phyloP scores from a whole-genome alignment of 2,329 filamentous ascomycete species.

The Grosmannia clavigera region DNA sequence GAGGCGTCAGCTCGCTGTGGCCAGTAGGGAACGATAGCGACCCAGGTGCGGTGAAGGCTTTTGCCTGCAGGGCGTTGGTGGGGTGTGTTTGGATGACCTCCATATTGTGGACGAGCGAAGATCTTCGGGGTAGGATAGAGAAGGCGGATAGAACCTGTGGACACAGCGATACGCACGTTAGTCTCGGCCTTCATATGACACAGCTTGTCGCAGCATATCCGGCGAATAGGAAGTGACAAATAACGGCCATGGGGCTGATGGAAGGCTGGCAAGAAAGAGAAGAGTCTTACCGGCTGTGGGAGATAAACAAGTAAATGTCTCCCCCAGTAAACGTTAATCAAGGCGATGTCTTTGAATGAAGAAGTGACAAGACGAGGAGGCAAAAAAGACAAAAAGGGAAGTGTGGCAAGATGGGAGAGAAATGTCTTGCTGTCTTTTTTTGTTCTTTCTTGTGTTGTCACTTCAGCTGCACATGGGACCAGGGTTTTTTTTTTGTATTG shows the following conservation, averaged over 20 bases:
- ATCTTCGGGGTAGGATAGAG: neutral
- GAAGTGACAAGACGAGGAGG: neutral
- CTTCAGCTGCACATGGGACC: neutral
- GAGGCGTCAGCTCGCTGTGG: conserved; percentile 70
- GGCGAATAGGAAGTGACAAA: neutral
- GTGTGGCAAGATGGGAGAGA: neutral
- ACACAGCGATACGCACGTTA: neutral
- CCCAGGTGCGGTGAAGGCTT: conserved; percentile 85
- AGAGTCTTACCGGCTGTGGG: conserved; percentile 53
- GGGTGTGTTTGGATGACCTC: conserved; percentile 87
- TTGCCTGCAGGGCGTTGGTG: conserved; percentile 80
- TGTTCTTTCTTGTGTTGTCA: neutral
- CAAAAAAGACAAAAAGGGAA: neutral
- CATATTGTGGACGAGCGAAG: conserved; percentile 35
- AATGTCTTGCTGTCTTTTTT: neutral
- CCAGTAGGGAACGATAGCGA: conserved; percentile 87
- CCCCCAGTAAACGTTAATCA: conserved; percentile 42
- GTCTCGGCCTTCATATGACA: neutral
- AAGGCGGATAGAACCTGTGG: neutral
- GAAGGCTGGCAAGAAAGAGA: neutral
- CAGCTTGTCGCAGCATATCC: neutral
- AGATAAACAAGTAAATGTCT: conserved; percentile 99
- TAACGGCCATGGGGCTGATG: neutral
- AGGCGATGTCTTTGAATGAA: neutral
- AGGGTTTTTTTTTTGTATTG: neutral